A percentile compares a stretch with the other conserved stretches of the same genome.
Conservation (phyloP, 371 early-diverging fungal species). For the Mortierella sp. region DNA sequence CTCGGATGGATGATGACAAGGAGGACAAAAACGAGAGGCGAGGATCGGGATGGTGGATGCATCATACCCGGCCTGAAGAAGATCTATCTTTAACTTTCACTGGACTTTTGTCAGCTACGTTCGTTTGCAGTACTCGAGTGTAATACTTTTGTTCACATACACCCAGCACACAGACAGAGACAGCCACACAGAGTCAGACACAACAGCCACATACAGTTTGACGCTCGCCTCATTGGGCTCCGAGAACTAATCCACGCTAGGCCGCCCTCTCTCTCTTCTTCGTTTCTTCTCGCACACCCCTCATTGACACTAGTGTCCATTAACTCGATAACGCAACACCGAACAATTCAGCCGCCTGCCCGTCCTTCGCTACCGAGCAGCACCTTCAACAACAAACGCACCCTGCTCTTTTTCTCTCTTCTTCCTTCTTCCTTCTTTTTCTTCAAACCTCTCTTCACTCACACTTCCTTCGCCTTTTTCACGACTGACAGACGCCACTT, state of each 20-base stretch:
- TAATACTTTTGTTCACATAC: not conserved
- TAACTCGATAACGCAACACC: not conserved
- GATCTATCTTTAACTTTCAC: slow-evolving; percentile 7
- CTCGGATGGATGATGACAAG: not conserved
- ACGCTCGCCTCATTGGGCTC: not conserved
- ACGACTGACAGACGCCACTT: slow-evolving; percentile 1
- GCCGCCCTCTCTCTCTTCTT: not conserved
- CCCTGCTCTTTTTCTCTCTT: not conserved
- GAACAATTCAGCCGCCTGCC: not conserved
- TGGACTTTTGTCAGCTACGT: not conserved
- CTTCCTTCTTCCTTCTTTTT: no score
- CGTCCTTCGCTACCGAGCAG: slow-evolving; percentile 3
- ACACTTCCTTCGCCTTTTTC: not conserved
- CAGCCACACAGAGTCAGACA: no score
- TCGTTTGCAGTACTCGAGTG: not conserved
- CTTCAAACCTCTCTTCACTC: not conserved
- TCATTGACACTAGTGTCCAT: not conserved
- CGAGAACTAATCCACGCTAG: slow-evolving; percentile 12
- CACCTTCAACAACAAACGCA: not conserved
- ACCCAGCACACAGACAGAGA: not conserved
- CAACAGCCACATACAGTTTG: no score
- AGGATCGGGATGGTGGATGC: not conserved
- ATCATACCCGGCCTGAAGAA: not conserved
- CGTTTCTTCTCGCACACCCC: no score
- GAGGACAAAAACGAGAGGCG: not conserved